Percentiles rank a stretch among this genome's conserved stretches.
Conservation (phyloP, 306 rosid genomes). For the Glycine soja region DNA sequence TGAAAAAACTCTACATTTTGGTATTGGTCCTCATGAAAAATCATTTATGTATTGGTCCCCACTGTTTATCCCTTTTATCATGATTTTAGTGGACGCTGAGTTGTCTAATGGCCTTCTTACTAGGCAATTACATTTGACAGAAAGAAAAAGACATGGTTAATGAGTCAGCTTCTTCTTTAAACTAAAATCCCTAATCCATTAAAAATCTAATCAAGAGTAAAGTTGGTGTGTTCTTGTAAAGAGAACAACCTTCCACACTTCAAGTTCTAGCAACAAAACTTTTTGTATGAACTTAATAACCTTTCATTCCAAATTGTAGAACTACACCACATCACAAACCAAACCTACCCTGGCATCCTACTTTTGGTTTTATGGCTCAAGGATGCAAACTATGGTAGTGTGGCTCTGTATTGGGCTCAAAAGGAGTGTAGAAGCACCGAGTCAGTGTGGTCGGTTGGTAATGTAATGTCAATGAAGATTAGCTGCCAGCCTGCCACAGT, state of each 20-base stretch:
- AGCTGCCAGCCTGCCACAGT: neutral
- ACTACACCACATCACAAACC: neutral
- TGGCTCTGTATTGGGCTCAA: neutral
- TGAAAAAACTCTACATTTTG: neutral
- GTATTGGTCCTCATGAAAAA: neutral
- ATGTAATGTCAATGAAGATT: neutral
- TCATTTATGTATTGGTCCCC: neutral
- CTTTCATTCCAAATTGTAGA: neutral
- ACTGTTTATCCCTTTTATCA: neutral
- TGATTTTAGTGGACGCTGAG: neutral
- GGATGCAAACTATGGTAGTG: neutral
- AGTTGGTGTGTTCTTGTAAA: neutral
- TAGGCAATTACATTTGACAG: neutral
- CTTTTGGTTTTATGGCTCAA: neutral
- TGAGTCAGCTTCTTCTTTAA: neutral
- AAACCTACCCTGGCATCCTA: neutral
- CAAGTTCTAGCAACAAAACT: neutral
- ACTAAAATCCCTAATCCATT: neutral
- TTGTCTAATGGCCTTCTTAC: too few species aligned
- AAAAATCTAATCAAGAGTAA: neutral
- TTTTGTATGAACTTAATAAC: neutral
- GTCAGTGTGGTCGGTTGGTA: neutral
- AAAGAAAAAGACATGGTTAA: neutral
- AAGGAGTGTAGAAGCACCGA: neutral
- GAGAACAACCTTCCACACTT: neutral